Conservation (phyloP, 257 asterid species). For the Mitragyna speciosa region DNA sequence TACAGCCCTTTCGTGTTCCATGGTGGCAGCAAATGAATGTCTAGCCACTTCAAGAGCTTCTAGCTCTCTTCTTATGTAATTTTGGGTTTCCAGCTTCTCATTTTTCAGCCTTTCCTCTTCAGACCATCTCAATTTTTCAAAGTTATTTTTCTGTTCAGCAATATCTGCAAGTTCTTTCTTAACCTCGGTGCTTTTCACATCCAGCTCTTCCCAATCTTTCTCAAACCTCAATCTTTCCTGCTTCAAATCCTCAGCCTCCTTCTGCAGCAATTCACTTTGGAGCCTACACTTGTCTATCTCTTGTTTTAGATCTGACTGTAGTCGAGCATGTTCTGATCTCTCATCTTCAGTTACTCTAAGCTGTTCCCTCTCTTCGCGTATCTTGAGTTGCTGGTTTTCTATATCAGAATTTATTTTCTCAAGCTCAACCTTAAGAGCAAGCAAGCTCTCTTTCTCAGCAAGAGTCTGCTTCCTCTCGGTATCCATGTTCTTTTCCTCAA, state of each 20-base stretch:
- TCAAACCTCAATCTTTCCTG: slow-evolving; percentile 84
- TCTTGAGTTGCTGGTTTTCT: slow-evolving; percentile 51
- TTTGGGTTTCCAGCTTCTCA: slow-evolving; percentile 72
- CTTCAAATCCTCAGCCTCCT: slow-evolving; percentile 80
- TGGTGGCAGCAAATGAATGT: slow-evolving; percentile 71
- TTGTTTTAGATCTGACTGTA: slow-evolving; percentile 76
- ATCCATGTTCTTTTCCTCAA: slow-evolving; percentile 65
- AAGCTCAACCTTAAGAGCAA: slow-evolving; percentile 55
- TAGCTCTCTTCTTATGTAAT: slow-evolving; percentile 61
- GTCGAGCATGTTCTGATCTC: slow-evolving; percentile 61
- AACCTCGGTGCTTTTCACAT: slow-evolving; percentile 59
- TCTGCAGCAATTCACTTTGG: slow-evolving; percentile 61
- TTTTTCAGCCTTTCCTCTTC: slow-evolving; percentile 71
- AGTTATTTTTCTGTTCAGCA: slow-evolving; percentile 44
- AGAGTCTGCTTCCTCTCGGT: slow-evolving; percentile 51
- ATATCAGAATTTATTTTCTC: slow-evolving; percentile 62
- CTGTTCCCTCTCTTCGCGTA: slow-evolving; percentile 63
- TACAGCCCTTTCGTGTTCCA: slow-evolving; percentile 73
- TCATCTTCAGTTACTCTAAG: slow-evolving; percentile 85
- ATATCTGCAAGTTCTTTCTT: slow-evolving; percentile 63
- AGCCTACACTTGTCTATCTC: slow-evolving; percentile 77
- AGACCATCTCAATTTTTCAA: slow-evolving; percentile 53
- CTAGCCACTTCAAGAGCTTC: slow-evolving; percentile 71
- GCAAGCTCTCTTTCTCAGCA: slow-evolving; percentile 62
- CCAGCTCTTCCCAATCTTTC: slow-evolving; percentile 95